These are phyloP conservation scores for Monosporascus sp. DNA, from an alignment of 2,329 filamentous ascomycete genomes.

Conservation along the genomic window DNA sequence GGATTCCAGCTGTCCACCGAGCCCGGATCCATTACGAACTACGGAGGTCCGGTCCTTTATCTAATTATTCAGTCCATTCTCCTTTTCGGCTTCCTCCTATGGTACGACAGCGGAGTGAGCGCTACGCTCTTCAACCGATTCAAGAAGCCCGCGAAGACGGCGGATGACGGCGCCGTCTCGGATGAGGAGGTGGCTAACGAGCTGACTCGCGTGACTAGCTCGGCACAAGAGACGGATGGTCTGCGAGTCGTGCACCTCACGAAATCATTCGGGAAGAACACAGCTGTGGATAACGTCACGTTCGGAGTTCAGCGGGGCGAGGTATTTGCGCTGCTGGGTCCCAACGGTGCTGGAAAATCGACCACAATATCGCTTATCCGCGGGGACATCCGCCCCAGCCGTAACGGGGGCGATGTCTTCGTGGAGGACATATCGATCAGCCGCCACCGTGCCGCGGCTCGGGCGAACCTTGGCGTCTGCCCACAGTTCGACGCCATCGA, in stretches of 20 bases:
- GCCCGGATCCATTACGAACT: slow-evolving; percentile 66
- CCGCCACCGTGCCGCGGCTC: slow-evolving; percentile 64
- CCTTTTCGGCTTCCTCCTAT: slow-evolving; percentile 68
- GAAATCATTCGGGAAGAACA: slow-evolving; percentile 70
- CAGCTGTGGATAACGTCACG: slow-evolving; percentile 81
- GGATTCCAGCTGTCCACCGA: slow-evolving; percentile 58
- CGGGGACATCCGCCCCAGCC: slow-evolving; percentile 74
- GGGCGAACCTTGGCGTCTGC: slow-evolving; percentile 80
- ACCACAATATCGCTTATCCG: slow-evolving; percentile 85
- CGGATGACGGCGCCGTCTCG: slow-evolving; percentile 25
- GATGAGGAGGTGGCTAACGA: slow-evolving; percentile 63
- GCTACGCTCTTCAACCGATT: slow-evolving; percentile 39
- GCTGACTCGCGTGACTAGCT: slow-evolving; percentile 53
- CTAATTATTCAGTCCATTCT: slow-evolving; percentile 67
- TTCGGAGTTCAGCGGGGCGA: slow-evolving; percentile 77
- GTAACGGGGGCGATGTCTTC: slow-evolving; percentile 69
- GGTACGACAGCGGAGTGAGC: slow-evolving; percentile 71
- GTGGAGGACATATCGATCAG: slow-evolving; percentile 74
- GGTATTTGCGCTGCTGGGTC: slow-evolving; percentile 83
- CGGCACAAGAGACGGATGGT: slow-evolving; percentile 48
- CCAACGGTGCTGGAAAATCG: slow-evolving; percentile 87
- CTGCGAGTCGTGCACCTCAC: slow-evolving; percentile 75
- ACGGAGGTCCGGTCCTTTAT: slow-evolving; percentile 81
- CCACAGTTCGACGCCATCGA: slow-evolving; percentile 87
- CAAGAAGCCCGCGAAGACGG: slow-evolving; percentile 18